Evolutionary conservation across 1,284 basidiomycete genomes (phyloP).

Genomic region (Phylloboletellus chloephorus): DNA sequence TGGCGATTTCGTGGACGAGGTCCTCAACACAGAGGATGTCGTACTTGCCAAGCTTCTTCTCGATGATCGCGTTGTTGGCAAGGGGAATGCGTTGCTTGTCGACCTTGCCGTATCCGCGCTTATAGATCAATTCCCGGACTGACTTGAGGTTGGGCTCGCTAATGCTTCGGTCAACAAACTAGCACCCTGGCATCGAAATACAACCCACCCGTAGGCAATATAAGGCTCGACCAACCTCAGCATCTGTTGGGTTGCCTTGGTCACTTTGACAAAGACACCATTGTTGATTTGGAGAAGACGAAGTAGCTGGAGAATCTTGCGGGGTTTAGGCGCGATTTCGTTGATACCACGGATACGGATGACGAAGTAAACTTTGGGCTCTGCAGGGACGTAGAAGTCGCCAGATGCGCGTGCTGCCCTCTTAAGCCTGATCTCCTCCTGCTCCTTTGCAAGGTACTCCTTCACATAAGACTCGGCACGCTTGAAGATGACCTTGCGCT

Average conservation of each 20-base stretch:
- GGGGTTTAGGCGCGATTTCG: constrained; percentile 98
- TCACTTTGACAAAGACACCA: constrained; percentile 97
- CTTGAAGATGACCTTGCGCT: constrained; percentile 99
- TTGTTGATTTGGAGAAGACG: constrained; percentile 99
- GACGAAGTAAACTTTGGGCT: constrained; percentile 98
- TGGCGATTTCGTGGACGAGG: constrained; percentile 96
- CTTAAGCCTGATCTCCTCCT: constrained; percentile 95
- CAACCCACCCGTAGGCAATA: constrained; percentile 85
- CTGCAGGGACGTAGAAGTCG: constrained; percentile 96
- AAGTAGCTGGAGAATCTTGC: constrained; percentile 98
- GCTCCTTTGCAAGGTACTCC: constrained; percentile 91
- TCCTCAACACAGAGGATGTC: constrained; percentile 98
- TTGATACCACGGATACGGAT: constrained; percentile 99
- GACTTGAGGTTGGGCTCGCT: constrained; percentile 96
- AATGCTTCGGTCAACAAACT: constrained; percentile 8
- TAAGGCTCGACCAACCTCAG: constrained; percentile 96
- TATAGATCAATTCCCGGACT: constrained; percentile 97
- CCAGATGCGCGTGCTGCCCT: constrained; percentile 88
- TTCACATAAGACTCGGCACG: constrained; percentile 98
- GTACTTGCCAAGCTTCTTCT: constrained; percentile 87
- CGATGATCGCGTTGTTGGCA: constrained; percentile 91
- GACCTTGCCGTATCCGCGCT: constrained; percentile 99
- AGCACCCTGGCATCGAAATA: not conserved
- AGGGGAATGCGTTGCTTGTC: constrained; percentile 97
- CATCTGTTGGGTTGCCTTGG: constrained; percentile 96